These are phyloP conservation scores for Rhizopogon roseolus DNA, from an alignment of 768 basidiomycete genomes.

Conservation along the genomic window DNA sequence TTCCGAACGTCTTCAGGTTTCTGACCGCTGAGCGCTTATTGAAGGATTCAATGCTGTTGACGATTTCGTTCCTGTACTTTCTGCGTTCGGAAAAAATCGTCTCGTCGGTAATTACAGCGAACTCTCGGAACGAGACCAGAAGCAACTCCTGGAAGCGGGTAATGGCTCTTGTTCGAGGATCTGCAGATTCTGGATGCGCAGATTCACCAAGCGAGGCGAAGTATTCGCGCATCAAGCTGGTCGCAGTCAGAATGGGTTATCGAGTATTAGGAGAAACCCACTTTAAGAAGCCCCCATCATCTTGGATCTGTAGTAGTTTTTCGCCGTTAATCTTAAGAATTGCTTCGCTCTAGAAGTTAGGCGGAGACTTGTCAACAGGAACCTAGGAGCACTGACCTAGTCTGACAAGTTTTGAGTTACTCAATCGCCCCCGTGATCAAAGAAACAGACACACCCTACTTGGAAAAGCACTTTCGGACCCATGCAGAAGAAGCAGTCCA, in stretches of 20 bases:
- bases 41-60: conserved; percentile 90
- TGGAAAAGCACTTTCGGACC: conserved; percentile 98
- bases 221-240: conserved; percentile 90
- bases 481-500: conserved; percentile 99
- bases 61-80: conserved; percentile 83
- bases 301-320: conserved; percentile 85
- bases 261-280: conserved; percentile 27
- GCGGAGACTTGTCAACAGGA: background rate
- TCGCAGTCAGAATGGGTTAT: background rate
- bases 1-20: conserved; percentile 73
- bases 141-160: conserved; percentile 97
- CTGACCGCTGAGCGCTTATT: conserved; percentile 88
- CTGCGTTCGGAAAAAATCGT: conserved; percentile 84
- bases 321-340: conserved; percentile 98
- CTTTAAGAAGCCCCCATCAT: conserved; percentile 97
- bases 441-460: conserved; percentile 63
- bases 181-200: conserved; percentile 84
- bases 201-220: conserved; percentile 91
- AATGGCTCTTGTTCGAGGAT: conserved; percentile 88
- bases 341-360: conserved; percentile 42
- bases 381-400: conserved; percentile 41
- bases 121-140: conserved; percentile 96
- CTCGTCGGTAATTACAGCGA: conserved; percentile 93
- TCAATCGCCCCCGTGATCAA: background rate
- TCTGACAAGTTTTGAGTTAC: conserved; percentile 27